Percentiles rank a stretch among this genome's conserved stretches.
Conservation (phyloP, 352 stramenopile species). For the Aphanomyces astaci region DNA sequence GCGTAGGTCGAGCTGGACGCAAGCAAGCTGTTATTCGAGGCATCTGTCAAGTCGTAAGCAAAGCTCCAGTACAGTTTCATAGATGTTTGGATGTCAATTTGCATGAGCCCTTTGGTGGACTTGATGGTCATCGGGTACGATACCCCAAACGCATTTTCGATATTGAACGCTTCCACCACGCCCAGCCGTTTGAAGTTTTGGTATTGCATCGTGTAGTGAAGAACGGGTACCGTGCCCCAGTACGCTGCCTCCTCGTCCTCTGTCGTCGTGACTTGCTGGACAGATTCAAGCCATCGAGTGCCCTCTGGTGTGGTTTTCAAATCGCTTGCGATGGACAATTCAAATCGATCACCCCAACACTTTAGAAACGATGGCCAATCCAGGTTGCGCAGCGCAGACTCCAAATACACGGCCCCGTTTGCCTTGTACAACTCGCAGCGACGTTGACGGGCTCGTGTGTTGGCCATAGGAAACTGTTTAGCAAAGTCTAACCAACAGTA, state of each 20-base stretch:
- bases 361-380: background rate
- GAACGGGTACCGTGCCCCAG: background rate
- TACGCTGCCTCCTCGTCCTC: background rate
- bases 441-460: background rate
- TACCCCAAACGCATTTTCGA: background rate
- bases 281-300: background rate
- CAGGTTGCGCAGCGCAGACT: background rate
- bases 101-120: background rate
- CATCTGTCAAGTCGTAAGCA: background rate
- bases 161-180: background rate
- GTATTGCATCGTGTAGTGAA: constrained; percentile 1
- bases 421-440: background rate
- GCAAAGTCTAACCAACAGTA: constrained; percentile 13
- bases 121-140: background rate
- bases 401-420: constrained; percentile 13
- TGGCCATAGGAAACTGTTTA: background rate
- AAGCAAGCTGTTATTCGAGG: background rate
- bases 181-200: constrained; percentile 19
- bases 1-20: background rate
- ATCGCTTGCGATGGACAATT: background rate
- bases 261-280: background rate
- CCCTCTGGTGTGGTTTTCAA: background rate
- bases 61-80: constrained; percentile 3
- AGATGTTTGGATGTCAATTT: background rate
- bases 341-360: background rate